Conservation (phyloP, 1,139 yeast genomes). For the Meyerozyma elateridarum region DNA sequence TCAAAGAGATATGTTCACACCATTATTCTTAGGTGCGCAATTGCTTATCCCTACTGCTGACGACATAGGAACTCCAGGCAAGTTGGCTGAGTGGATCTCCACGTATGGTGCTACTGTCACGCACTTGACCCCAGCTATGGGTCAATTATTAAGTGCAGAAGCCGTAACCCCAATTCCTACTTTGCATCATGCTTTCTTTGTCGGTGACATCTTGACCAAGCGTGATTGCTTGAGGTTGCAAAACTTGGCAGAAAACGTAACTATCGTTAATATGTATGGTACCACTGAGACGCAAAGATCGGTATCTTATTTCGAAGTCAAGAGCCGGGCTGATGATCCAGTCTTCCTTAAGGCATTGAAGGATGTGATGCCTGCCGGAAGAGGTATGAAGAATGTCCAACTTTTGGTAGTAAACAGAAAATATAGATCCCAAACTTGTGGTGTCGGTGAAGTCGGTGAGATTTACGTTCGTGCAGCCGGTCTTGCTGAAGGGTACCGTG, state of each 20-base stretch:
- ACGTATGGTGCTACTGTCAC: constrained; percentile 90
- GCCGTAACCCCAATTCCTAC: constrained; percentile 86
- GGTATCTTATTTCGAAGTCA: constrained; percentile 88
- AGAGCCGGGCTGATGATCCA: constrained; percentile 65
- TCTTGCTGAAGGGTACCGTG: constrained; percentile 91
- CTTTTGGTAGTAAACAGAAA: constrained; percentile 87
- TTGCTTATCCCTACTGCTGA: constrained; percentile 91
- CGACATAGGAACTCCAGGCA: constrained; percentile 98
- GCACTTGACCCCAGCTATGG: constrained; percentile 99
- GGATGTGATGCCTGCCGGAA: constrained; percentile 98
- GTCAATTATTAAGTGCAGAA: constrained; percentile 92
- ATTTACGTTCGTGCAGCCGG: constrained; percentile 98
- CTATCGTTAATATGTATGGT: constrained; percentile 97
- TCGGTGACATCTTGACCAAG: constrained; percentile 94
- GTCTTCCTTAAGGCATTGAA: constrained; percentile 77
- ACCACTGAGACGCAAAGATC: constrained; percentile 99
- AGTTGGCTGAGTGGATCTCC: constrained; percentile 96
- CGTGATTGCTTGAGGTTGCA: constrained; percentile 94
- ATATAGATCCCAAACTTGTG: constrained; percentile 85
- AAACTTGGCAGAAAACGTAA: constrained; percentile 82
- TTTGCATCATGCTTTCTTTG: constrained; percentile 95
- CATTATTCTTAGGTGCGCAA: constrained; percentile 91
- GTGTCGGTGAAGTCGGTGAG: constrained; percentile 98
- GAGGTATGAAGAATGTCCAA: constrained; percentile 95
- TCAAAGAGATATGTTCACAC: constrained; percentile 98